Percentiles rank a stretch among this genome's conserved stretches.
These are phyloP conservation scores for Lachancea kluyveri DNA, from an alignment of 805 yeast genomes.

Conservation along the genomic window DNA sequence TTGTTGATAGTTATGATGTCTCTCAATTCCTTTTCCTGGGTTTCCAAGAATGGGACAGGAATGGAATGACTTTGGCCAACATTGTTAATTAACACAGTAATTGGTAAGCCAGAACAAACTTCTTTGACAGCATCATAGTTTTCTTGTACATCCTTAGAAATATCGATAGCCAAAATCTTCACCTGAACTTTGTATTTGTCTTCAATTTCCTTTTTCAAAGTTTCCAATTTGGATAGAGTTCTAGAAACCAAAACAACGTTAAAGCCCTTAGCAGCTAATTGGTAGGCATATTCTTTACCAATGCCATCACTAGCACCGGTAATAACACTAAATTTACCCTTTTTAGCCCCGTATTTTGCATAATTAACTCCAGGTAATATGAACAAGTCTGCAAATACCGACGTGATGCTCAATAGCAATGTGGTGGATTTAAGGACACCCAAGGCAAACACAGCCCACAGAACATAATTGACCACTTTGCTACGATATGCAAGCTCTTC, in stretches of 20 bases:
- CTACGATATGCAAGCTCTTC: conserved; percentile 15
- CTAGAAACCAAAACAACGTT: conserved; percentile 81
- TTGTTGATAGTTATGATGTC: conserved; percentile 82
- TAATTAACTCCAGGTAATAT: conserved; percentile 54
- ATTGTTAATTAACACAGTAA: conserved; percentile 78
- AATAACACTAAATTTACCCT: conserved; percentile 83
- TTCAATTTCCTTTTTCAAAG: conserved; percentile 56
- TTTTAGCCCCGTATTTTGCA: conserved; percentile 65
- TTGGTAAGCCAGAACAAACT: conserved; percentile 45
- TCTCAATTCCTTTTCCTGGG: conserved; percentile 65
- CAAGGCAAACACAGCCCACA: conserved; percentile 42
- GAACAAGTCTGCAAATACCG: conserved; percentile 57
- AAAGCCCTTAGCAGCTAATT: conserved; percentile 80
- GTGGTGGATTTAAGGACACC: conserved; percentile 59
- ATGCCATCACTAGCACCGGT: conserved; percentile 98
- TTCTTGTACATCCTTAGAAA: conserved; percentile 51
- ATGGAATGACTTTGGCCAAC: conserved; percentile 94
- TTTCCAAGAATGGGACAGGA: conserved; percentile 89
- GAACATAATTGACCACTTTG: conserved; percentile 19
- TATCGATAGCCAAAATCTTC: conserved; percentile 70
- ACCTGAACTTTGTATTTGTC: conserved; percentile 56
- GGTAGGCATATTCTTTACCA: conserved; percentile 85
- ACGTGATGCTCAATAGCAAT: conserved; percentile 40
- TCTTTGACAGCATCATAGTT: conserved; percentile 50
- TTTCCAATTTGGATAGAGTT: conserved; percentile 69